Conservation (phyloP, 148 eudicot genomes). For the Euryodendron excelsum region DNA sequence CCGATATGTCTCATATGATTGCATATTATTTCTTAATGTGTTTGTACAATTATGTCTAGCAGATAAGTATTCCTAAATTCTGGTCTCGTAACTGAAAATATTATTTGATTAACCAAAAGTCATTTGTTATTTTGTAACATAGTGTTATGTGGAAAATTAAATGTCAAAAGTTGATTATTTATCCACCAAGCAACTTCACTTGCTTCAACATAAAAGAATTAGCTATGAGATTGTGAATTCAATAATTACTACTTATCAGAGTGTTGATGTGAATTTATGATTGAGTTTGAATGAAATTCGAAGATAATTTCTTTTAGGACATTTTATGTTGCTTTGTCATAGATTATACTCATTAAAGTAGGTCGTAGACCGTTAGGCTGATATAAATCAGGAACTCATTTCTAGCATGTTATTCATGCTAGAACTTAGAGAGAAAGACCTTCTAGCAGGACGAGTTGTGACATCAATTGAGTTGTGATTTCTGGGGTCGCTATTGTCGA, state of each 20-base stretch:
- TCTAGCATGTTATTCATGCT: not conserved
- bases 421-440: no score
- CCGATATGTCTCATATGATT: not conserved
- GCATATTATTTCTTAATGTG: not conserved
- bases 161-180: not conserved
- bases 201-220: not conserved
- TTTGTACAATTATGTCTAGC: not conserved
- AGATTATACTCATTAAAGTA: not conserved
- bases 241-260: not conserved
- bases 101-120: not conserved
- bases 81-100: not conserved
- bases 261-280: not conserved
- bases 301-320: not conserved
- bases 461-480: no score
- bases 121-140: not conserved
- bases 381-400: not conserved
- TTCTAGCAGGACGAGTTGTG: no score
- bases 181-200: not conserved
- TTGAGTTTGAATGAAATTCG: not conserved
- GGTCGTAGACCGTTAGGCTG: not conserved
- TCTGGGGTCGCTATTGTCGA: not conserved
- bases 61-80: not conserved
- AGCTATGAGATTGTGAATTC: not conserved
- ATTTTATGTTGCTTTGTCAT: not conserved
- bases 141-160: no score